Percentiles rank a stretch among this genome's conserved stretches.
Evolutionary conservation across 2,329 filamentous ascomycete species (phyloP).

Genomic region (Exophiala viscosa): DNA sequence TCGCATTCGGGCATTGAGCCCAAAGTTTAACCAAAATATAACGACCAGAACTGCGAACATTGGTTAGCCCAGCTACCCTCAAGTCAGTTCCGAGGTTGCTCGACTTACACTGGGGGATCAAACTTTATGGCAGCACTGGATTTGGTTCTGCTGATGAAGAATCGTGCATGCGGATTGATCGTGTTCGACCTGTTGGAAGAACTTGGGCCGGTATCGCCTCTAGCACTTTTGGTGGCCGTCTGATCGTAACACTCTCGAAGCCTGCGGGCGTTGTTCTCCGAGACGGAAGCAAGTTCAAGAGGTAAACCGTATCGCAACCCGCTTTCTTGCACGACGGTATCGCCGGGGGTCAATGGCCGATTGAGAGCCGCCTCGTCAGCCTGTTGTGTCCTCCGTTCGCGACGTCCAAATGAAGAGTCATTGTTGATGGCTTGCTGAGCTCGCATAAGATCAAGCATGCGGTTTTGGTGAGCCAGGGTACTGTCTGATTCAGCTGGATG

Average conservation of each 20-base stretch:
- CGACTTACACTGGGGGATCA: slow-evolving; percentile 65
- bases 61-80: slow-evolving; percentile 1
- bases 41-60: slow-evolving; percentile 52
- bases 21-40: slow-evolving; percentile 89
- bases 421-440: slow-evolving; percentile 15
- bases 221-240: slow-evolving; percentile 16
- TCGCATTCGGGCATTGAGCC: slow-evolving; percentile 69
- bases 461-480: slow-evolving; percentile 9
- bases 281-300: background rate
- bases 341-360: slow-evolving; percentile 3
- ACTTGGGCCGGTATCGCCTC: slow-evolving; percentile 33
- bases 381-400: background rate
- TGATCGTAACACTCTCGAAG: background rate
- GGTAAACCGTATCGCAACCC: background rate
- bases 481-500: slow-evolving; percentile 13
- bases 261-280: slow-evolving; percentile 1
- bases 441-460: slow-evolving; percentile 14
- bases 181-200: slow-evolving; percentile 42
- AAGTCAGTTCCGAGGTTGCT: background rate
- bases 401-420: slow-evolving; percentile 14
- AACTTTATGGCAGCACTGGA: slow-evolving; percentile 85
- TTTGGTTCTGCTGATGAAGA: slow-evolving; percentile 78
- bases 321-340: background rate
- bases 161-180: slow-evolving; percentile 71
- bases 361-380: slow-evolving; percentile 6